These are phyloP conservation scores for Daedaleopsis sinensis DNA, from an alignment of 768 basidiomycete genomes.

Conservation along the genomic window DNA sequence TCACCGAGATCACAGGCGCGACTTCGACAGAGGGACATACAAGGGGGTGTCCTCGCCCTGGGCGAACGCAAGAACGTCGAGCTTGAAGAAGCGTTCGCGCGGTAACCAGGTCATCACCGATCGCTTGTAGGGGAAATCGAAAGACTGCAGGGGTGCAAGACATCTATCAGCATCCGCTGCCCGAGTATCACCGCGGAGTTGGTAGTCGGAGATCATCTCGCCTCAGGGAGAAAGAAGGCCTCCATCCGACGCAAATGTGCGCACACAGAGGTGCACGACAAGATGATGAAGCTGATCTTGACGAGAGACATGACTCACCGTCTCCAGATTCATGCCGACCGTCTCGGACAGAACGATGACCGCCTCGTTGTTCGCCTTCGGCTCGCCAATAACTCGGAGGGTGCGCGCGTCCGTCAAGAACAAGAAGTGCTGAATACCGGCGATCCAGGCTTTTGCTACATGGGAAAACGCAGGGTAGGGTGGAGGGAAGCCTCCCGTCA, in stretches of 20 bases:
- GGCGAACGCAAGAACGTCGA: constrained; percentile 13
- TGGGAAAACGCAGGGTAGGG: background rate
- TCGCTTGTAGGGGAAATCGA: constrained; percentile 28
- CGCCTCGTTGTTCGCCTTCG: constrained; percentile 35
- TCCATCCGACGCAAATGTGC: background rate
- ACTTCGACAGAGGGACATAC: background rate
- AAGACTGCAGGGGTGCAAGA: constrained; percentile 6
- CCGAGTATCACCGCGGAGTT: no score
- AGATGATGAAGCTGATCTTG: no score
- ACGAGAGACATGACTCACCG: constrained; percentile 1
- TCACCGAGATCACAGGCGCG: background rate
- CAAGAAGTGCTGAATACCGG: constrained; percentile 42
- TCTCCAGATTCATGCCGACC: constrained; percentile 16
- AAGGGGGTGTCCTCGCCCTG: constrained; percentile 8
- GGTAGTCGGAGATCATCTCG: background rate
- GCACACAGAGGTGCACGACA: no score
- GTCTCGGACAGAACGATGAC: constrained; percentile 31
- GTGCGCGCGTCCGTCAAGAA: constrained; percentile 50
- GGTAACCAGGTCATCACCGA: constrained; percentile 22
- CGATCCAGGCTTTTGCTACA: constrained; percentile 38
- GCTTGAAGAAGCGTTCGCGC: constrained; percentile 22
- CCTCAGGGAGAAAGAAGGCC: background rate
- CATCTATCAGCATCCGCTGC: background rate
- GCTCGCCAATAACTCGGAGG: constrained; percentile 45
- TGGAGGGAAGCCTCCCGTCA: background rate